Conservation (phyloP, 2,329 filamentous ascomycete species). For the Aureobasidium lini region DNA sequence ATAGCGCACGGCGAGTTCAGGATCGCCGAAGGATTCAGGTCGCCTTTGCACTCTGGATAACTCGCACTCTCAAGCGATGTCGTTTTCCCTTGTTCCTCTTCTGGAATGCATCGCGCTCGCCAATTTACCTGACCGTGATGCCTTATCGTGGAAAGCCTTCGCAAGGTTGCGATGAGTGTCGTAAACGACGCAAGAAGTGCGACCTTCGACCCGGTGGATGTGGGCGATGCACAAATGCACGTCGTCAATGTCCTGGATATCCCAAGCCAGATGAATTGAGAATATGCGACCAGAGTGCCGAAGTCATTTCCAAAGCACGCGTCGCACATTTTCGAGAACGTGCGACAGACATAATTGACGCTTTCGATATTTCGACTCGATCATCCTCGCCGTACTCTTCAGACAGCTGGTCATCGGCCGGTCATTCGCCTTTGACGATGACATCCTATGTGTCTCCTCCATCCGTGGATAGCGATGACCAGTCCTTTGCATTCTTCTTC, state of each 20-base stretch:
- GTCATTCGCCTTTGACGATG: not conserved
- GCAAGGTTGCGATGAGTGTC: slow-evolving; percentile 4
- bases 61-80: not conserved
- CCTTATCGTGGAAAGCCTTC: slow-evolving; percentile 3
- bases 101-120: not conserved
- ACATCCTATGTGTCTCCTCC: not conserved
- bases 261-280: not conserved
- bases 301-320: not conserved
- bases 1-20: not conserved
- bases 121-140: not conserved
- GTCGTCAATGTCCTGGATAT: slow-evolving; percentile 3
- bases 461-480: not conserved
- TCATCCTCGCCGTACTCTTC: not conserved
- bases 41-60: not conserved
- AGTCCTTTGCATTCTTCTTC: slow-evolving; percentile 4
- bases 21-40: slow-evolving; percentile 2
- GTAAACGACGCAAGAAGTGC: slow-evolving; percentile 5
- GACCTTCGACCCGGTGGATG: not conserved
- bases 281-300: not conserved
- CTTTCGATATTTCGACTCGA: not conserved
- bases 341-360: not conserved
- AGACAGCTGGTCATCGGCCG: not conserved
- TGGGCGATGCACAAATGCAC: not conserved
- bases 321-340: not conserved
- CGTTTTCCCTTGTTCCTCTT: not conserved